Evolutionary conservation across 2,329 filamentous ascomycete genomes (phyloP).

Genomic region (Pseudogymnoascus sp.): DNA sequence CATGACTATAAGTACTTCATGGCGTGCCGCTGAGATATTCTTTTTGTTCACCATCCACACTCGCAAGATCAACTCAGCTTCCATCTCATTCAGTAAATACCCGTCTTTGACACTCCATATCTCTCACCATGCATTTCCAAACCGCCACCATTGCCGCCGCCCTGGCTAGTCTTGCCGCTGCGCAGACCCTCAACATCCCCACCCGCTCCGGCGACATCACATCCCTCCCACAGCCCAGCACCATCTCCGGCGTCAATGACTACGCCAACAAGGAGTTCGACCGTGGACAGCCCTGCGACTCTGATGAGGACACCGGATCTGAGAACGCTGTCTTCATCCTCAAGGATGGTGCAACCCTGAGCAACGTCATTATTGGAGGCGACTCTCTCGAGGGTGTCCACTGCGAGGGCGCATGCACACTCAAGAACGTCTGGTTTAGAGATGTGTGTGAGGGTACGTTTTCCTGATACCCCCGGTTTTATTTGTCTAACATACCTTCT

Average conservation of each 20-base stretch:
- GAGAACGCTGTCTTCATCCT: constrained; percentile 45
- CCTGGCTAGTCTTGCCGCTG: constrained; percentile 17
- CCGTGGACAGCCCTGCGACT: constrained; percentile 20
- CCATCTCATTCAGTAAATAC: not conserved
- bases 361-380: constrained; percentile 48
- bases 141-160: constrained; percentile 16
- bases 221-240: constrained; percentile 12
- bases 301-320: constrained; percentile 19
- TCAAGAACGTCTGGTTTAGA: constrained; percentile 39
- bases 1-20: not conserved
- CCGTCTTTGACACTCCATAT: not conserved
- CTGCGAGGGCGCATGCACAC: constrained; percentile 42
- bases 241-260: constrained; percentile 17
- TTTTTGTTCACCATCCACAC: not conserved
- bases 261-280: constrained; percentile 22
- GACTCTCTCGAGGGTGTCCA: constrained; percentile 46
- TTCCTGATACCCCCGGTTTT: not conserved
- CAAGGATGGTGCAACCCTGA: constrained; percentile 42
- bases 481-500: constrained; percentile 27
- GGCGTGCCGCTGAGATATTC: not conserved
- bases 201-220: constrained; percentile 16
- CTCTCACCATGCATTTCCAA: constrained; percentile 20
- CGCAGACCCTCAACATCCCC: constrained; percentile 21
- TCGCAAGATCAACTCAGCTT: not conserved
- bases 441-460: constrained; percentile 20